Evolutionary conservation across 441 rosid genomes (phyloP), one percentile per base, ranked within the genome.

Genomic region (Omphalea diandra): DNA sequence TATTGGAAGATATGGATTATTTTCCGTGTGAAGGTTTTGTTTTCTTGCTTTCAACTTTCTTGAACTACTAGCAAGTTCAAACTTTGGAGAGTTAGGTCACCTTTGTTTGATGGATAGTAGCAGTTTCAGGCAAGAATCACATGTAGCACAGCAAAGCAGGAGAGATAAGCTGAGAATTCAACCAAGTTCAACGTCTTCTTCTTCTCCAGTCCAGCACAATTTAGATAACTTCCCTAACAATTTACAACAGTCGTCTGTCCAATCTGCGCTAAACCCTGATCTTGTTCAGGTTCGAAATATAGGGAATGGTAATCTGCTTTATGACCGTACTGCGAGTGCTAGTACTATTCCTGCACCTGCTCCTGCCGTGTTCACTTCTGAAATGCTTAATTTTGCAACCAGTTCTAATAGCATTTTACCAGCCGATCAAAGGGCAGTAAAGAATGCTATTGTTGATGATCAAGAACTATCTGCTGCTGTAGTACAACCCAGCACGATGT

Each of bases 121-220:
- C 50, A 69, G 50, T 67, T 78, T 78, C 29, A 73, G 76, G 75
- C 38, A 80, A 36, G 87, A 84, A 52, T 76, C 82, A 17, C 90
- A 82, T 67, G 78, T 81, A 27, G 88, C 86, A 31, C 88, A 77
- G 65, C 83, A 75, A 78, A 84, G 84, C 79, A 74, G 86, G 62
- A 84, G 87, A 41, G 87, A 81, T 62, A 83, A 85, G 79, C 22
- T 85, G 38, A 77, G 86, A 68, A 63, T 75, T 76, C 80, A 77
- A 49, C 77, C 67, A 5, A 46, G 65, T 70, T 82, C 74, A 4
- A 11, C 73, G 15, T n/a, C 52, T 15, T 15, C 26, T 50, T 50
- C 26, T 60, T 53, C n/a, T n/a, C n/a, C 71, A 57, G 52, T 56
- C 10, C 81, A 73, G 5, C 76, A 73, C 7, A 32, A 63, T n/a